A percentile compares a stretch with the other conserved stretches of the same genome.
phyloP scores from a whole-genome alignment of 2,329 filamentous ascomycete genomes.

The Xylaria polymorpha region DNA sequence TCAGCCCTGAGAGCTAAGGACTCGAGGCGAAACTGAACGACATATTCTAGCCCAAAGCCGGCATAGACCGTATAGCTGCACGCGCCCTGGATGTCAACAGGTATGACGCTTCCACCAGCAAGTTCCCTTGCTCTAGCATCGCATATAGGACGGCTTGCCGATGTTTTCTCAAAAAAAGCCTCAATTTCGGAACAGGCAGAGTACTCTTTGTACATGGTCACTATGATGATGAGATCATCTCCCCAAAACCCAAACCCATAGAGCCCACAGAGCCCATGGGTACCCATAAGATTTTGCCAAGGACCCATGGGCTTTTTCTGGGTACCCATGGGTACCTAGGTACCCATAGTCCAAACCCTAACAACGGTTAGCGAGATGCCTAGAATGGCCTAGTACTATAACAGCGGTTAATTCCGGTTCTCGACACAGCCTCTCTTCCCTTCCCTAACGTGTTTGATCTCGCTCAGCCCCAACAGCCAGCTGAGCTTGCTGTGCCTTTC shows the following conservation, averaged over 20 bases:
- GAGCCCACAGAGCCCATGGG: too few relatives aligned
- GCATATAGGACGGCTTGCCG: too few relatives aligned
- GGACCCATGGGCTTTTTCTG: too few relatives aligned
- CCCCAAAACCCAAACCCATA: too few relatives aligned
- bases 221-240: too few relatives aligned
- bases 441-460: neutral
- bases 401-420: neutral
- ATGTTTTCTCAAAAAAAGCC: too few relatives aligned
- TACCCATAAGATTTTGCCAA: too few relatives aligned
- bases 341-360: neutral
- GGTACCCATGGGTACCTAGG: too few relatives aligned
- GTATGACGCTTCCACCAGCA: too few relatives aligned
- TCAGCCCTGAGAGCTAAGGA: constrained; percentile 51
- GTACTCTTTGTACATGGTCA: too few relatives aligned
- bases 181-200: too few relatives aligned
- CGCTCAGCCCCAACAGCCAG: constrained; percentile 30
- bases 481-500: constrained; percentile 12
- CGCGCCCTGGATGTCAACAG: constrained; percentile 38
- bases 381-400: neutral
- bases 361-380: neutral
- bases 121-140: too few relatives aligned
- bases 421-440: neutral
- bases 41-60: constrained; percentile 49
- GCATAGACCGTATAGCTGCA: constrained; percentile 57
- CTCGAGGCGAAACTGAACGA: constrained; percentile 55